Evolutionary conservation across 2,329 filamentous ascomycete genomes (phyloP), one percentile per base, ranked within the genome.

Genomic region (Plenodomus tracheiphilus): DNA sequence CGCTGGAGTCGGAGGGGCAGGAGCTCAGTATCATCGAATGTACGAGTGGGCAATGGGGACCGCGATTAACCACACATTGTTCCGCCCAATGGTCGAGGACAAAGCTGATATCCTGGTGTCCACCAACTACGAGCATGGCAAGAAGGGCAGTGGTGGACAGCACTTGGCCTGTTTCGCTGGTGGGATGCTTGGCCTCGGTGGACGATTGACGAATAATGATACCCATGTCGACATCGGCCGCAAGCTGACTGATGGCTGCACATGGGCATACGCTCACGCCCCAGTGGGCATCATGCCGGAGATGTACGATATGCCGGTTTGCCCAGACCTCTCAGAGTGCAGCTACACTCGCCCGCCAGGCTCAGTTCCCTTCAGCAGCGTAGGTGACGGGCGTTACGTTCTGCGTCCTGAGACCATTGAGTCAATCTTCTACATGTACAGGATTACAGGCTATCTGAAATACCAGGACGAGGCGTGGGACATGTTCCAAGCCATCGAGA

Each of bases 251-350:
- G 78, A 85, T 45, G 81, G 79, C 10, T 86, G 83, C 62, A 77
- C 83, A 21, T 86, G 81, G 81, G 77, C 82, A 2, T 85, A 85
- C 64, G 75, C 79, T 52, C 72, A 77, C 13, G 77, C 79, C 8
- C 77, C 78, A 2, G 74, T 78, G 1, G 82, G 82, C 1, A 79
- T 86, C 50, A 85, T 85, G 83, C 82, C 83, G 1, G 83, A 85
- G 60, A 74, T 76, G 2, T 78, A 80, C 58, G 75, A 73, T 48
- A 75, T 82, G 52, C 68, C 79, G 0, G 61, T 74, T 1, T 84
- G 65, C 61, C 74, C 59, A 15, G 38, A 11, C 5, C 62, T 63
- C 32, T 49, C 61, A 30, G 54, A 59, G 59, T 37, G n/a, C 11
- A 22, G 25, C 55, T 59, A 41, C 44, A 53, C n/a, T 48, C 51